phyloP scores from a whole-genome alignment of 2,329 filamentous ascomycete genomes.

The Zymoseptoria brevis region DNA sequence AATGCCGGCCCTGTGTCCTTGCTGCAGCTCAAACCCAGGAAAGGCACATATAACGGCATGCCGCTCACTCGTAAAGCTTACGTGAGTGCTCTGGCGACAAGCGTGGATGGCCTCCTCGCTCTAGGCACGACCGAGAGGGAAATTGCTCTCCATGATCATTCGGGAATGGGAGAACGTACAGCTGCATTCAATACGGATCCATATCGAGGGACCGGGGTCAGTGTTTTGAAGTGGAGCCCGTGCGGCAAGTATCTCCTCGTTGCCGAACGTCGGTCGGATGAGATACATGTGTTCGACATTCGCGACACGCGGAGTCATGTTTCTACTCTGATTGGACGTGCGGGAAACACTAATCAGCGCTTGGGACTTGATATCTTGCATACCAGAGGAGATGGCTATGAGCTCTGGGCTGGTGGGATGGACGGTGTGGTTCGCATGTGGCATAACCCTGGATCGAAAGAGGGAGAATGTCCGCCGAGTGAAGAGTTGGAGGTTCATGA shows the following conservation, averaged over 20 bases:
- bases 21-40: constrained; percentile 33
- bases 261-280: constrained; percentile 49
- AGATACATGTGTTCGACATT: constrained; percentile 52
- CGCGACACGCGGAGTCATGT: constrained; percentile 46
- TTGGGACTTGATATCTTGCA: constrained; percentile 47
- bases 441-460: constrained; percentile 37
- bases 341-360: constrained; percentile 46
- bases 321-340: constrained; percentile 39
- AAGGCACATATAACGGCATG: constrained; percentile 32
- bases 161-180: constrained; percentile 42
- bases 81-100: constrained; percentile 45
- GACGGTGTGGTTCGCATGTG: constrained; percentile 46
- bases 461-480: constrained; percentile 36
- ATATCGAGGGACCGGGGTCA: constrained; percentile 45
- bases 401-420: constrained; percentile 52
- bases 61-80: constrained; percentile 48
- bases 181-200: constrained; percentile 38
- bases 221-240: constrained; percentile 49
- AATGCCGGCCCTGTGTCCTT: constrained; percentile 40
- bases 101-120: constrained; percentile 44
- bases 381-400: constrained; percentile 33
- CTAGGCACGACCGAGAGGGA: constrained; percentile 51
- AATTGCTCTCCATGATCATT: constrained; percentile 48
- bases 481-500: constrained; percentile 39
- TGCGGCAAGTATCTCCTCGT: constrained; percentile 53